Evolutionary conservation across 2,329 filamentous ascomycete genomes (phyloP).

Genomic region (Ophioceras dolichostomum): DNA sequence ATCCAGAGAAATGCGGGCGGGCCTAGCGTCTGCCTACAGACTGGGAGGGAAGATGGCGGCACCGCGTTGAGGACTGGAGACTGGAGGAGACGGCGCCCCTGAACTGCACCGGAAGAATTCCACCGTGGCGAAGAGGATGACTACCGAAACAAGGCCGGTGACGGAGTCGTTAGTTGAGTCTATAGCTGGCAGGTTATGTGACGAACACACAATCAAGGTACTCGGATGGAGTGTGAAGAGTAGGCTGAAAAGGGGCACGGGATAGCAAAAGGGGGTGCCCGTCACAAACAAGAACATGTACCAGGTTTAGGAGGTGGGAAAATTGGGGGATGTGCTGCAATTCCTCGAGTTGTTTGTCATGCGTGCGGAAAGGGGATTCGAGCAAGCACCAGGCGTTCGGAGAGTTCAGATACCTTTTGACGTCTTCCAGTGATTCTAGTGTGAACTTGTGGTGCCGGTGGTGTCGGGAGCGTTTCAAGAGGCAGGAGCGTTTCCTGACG

Average conservation of each 20-base stretch:
- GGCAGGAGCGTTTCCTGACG: slow-evolving; percentile 1
- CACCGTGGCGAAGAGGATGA: too few relatives aligned
- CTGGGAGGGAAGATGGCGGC: too few relatives aligned
- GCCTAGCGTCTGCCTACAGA: not conserved
- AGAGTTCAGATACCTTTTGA: not conserved
- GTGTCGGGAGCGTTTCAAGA: slow-evolving; percentile 12
- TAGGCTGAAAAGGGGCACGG: not conserved
- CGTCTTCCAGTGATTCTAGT: not conserved
- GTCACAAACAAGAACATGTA: not conserved
- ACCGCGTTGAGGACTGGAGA: too few relatives aligned
- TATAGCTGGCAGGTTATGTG: too few relatives aligned
- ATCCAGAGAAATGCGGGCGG: not conserved
- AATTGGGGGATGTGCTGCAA: not conserved
- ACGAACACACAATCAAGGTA: too few relatives aligned
- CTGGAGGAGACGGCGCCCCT: too few relatives aligned
- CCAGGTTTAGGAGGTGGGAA: not conserved
- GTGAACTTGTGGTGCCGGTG: not conserved
- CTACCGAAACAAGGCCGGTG: too few relatives aligned
- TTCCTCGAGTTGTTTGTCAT: not conserved
- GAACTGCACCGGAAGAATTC: too few relatives aligned
- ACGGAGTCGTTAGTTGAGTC: too few relatives aligned
- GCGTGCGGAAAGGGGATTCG: not conserved
- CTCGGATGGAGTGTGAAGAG: too few relatives aligned
- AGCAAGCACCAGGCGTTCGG: not conserved
- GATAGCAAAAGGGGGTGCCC: not conserved